These are phyloP conservation scores for Fraxinus baroniana DNA, from an alignment of 305 asterid species.

Conservation along the genomic window DNA sequence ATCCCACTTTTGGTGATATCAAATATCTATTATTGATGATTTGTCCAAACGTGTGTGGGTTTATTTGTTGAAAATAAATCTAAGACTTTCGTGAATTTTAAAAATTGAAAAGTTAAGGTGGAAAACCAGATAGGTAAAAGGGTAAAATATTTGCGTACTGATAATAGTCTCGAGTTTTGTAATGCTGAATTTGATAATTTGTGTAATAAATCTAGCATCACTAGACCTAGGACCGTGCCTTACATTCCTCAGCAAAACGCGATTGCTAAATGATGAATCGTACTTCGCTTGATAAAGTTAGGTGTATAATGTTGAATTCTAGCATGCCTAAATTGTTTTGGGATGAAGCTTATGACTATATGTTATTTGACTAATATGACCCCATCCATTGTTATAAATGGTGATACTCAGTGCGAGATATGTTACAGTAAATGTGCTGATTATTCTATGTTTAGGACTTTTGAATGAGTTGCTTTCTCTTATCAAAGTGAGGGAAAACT, in stretches of 20 bases:
- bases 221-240: not conserved
- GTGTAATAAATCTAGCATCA: not conserved
- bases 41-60: too few species aligned
- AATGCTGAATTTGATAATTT: not conserved
- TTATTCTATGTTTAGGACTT: not conserved
- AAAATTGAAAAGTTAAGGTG: too few species aligned
- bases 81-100: not conserved
- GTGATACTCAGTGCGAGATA: too few species aligned
- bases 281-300: not conserved
- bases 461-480: not conserved
- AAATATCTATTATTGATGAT: too few species aligned
- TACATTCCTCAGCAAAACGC: not conserved
- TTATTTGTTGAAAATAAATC: too few species aligned
- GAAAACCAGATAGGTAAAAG: not conserved
- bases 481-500: not conserved
- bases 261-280: not conserved
- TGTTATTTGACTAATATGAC: not conserved
- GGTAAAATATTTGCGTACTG: not conserved
- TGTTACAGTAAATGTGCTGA: not conserved
- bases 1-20: not conserved
- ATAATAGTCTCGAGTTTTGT: not conserved
- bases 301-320: not conserved
- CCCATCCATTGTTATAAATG: too few species aligned
- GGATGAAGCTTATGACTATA: not conserved
- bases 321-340: not conserved